These are phyloP conservation scores for Cucumis hystrix DNA, from an alignment of 306 rosid genomes.

Conservation along the genomic window DNA sequence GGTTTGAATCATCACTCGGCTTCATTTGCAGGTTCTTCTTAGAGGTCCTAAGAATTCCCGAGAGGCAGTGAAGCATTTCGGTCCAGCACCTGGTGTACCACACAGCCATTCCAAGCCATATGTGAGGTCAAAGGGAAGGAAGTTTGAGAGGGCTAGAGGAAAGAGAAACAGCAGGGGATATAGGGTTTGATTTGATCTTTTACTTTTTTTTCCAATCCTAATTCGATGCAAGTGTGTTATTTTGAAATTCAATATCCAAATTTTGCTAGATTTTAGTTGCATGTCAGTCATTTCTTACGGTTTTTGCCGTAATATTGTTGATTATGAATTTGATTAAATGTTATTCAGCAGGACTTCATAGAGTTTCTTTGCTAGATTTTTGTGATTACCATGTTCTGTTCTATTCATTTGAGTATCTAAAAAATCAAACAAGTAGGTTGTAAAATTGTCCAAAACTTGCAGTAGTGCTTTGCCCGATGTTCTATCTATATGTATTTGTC, in stretches of 20 bases:
- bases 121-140: constrained; percentile 61
- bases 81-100: constrained; percentile 86
- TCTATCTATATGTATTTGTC: too few relatives aligned
- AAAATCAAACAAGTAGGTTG: too few relatives aligned
- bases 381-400: too few relatives aligned
- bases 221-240: neutral
- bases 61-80: constrained; percentile 81
- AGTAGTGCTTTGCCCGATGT: too few relatives aligned
- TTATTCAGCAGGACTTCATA: too few relatives aligned
- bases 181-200: constrained; percentile 27
- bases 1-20: too few relatives aligned
- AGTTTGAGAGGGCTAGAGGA: constrained; percentile 73
- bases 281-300: neutral
- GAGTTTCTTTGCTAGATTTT: too few relatives aligned
- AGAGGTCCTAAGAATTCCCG: constrained; percentile 69
- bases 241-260: constrained; percentile 3
- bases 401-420: too few relatives aligned
- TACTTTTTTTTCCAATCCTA: constrained; percentile 8
- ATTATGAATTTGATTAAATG: too few relatives aligned
- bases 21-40: constrained; percentile 30
- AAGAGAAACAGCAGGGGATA: constrained; percentile 62
- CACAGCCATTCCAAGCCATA: constrained; percentile 76
- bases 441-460: too few relatives aligned
- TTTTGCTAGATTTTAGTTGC: constrained; percentile 10
- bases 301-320: too few relatives aligned